A percentile compares a stretch with the other conserved stretches of the same genome.
Evolutionary conservation across 768 basidiomycete species (phyloP).

Genomic region (Clitopilus hobsonii): DNA sequence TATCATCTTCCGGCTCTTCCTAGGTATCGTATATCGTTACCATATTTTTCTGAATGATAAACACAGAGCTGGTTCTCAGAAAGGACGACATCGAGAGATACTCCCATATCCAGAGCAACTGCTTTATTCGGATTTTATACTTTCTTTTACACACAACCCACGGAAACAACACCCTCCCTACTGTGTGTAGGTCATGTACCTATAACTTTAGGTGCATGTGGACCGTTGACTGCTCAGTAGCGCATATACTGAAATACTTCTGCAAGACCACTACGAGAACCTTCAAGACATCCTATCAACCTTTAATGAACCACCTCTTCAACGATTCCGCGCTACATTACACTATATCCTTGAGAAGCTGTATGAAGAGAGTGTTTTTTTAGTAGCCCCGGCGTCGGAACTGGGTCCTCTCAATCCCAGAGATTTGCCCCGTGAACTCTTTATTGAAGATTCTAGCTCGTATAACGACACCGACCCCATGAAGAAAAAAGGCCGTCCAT

Average conservation of each 20-base stretch:
- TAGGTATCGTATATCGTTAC: slow-evolving; percentile 41
- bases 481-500: slow-evolving; percentile 61
- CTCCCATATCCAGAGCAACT: slow-evolving; percentile 50
- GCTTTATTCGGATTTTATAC: slow-evolving; percentile 70
- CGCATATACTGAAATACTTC: neutral
- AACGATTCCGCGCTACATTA: slow-evolving; percentile 45
- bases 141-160: slow-evolving; percentile 66
- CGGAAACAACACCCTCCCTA: slow-evolving; percentile 44
- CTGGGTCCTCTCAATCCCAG: slow-evolving; percentile 53
- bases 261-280: slow-evolving; percentile 50
- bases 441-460: slow-evolving; percentile 33
- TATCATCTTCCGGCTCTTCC: slow-evolving; percentile 57
- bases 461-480: slow-evolving; percentile 18
- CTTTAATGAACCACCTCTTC: slow-evolving; percentile 34
- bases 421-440: slow-evolving; percentile 66
- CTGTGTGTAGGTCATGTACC: slow-evolving; percentile 49
- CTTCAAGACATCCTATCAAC: slow-evolving; percentile 44
- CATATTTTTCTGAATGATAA: neutral
- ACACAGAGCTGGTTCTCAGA: slow-evolving; percentile 32
- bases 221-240: neutral
- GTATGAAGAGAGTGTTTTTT: slow-evolving; percentile 45
- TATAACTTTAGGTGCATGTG: slow-evolving; percentile 48
- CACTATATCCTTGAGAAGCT: slow-evolving; percentile 47
- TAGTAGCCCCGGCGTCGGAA: slow-evolving; percentile 52
- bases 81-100: slow-evolving; percentile 40